Evolutionary conservation across 345 rosid species (phyloP).

Genomic region (Carallia pectinifolia): DNA sequence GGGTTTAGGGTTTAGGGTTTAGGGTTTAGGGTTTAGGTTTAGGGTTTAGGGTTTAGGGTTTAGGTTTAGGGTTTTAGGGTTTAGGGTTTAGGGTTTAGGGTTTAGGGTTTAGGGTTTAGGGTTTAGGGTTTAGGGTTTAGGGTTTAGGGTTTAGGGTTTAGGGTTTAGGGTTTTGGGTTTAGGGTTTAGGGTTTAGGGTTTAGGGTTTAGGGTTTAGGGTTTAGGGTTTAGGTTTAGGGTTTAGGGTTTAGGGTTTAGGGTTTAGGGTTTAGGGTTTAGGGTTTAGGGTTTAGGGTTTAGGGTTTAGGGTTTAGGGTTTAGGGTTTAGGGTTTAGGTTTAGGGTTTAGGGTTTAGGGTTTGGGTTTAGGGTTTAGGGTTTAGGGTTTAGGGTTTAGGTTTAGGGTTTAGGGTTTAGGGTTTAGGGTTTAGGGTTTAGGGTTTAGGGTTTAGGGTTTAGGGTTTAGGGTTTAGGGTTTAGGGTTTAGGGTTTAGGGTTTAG

Average conservation of each 20-base stretch:
- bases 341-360: slow-evolving; percentile 25
- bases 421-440: slow-evolving; percentile 11
- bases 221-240: slow-evolving; percentile 19
- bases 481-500: slow-evolving; percentile 16
- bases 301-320: slow-evolving; percentile 15
- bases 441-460: slow-evolving; percentile 25
- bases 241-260: slow-evolving; percentile 19
- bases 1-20: slow-evolving; percentile 16
- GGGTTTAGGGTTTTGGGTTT: slow-evolving; percentile 22
- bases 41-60: slow-evolving; percentile 20
- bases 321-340: slow-evolving; percentile 2
- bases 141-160: slow-evolving; percentile 25
- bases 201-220: slow-evolving; percentile 14
- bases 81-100: slow-evolving; percentile 7
- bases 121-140: slow-evolving; percentile 24
- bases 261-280: slow-evolving; percentile 13
- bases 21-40: slow-evolving; percentile 14
- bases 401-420: slow-evolving; percentile 24
- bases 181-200: slow-evolving; percentile 22
- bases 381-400: slow-evolving; percentile 14
- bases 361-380: slow-evolving; percentile 21
- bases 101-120: slow-evolving; percentile 13
- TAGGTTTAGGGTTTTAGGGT: slow-evolving; percentile 20
- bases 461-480: slow-evolving; percentile 26
- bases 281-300: slow-evolving; percentile 17